Percentiles rank a stretch among this genome's conserved stretches.
These are phyloP conservation scores for Sphenostylis stenocarpa DNA, from an alignment of 306 rosid species.

Conservation along the genomic window DNA sequence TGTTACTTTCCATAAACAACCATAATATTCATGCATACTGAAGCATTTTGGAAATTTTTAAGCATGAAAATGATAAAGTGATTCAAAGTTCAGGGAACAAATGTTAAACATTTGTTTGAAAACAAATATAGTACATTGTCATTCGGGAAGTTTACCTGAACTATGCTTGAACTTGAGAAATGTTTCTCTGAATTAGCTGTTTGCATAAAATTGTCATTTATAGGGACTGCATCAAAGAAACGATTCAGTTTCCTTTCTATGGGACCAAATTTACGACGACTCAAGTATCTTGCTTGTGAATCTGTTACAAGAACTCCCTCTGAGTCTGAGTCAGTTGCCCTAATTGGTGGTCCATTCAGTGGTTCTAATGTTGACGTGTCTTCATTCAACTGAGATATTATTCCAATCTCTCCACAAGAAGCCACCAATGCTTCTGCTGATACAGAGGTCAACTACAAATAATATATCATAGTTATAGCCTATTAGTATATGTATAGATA, in stretches of 20 bases:
- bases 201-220: neutral
- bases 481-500: neutral
- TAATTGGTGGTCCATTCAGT: neutral
- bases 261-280: neutral
- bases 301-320: neutral
- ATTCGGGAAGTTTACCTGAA: constrained; percentile 17
- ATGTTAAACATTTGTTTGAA: too few species aligned
- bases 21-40: neutral
- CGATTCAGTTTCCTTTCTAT: constrained; percentile 6
- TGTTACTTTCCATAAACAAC: neutral
- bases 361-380: neutral
- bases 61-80: neutral
- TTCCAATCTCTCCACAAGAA: constrained; percentile 21
- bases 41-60: neutral
- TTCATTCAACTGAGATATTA: constrained; percentile 19
- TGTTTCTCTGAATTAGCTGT: neutral
- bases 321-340: neutral
- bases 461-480: neutral
- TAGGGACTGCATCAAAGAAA: neutral
- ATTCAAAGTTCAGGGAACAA: neutral
- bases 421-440: constrained; percentile 27
- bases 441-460: constrained; percentile 25
- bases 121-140: neutral
- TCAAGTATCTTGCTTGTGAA: constrained; percentile 9
- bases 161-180: neutral